Conservation (phyloP, 495 filamentous ascomycete genomes). For the Hypoxylon subgilvum region DNA sequence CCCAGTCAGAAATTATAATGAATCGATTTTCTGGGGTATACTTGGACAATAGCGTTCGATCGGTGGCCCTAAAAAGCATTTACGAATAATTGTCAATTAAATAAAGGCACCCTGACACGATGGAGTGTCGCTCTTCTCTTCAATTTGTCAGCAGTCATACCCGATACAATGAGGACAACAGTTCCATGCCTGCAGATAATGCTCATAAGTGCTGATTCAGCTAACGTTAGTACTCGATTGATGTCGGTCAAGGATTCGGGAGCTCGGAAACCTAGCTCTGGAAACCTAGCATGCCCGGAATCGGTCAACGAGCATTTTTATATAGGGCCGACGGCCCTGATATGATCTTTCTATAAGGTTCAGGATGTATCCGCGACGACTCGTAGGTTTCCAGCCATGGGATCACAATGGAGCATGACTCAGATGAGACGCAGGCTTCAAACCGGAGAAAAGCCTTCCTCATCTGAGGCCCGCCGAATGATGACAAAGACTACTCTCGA, state of each 20-base stretch:
- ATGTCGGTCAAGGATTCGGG: constrained; percentile 5
- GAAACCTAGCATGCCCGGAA: constrained; percentile 17
- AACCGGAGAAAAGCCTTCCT: constrained; percentile 3
- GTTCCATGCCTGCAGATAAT: constrained; percentile 2
- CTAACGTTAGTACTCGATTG: constrained; percentile 22
- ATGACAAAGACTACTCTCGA: neutral
- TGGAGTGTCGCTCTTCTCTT: neutral
- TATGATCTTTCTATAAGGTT: neutral
- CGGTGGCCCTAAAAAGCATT: no score
- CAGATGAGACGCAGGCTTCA: constrained; percentile 10
- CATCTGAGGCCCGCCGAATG: neutral
- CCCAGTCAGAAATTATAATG: no score
- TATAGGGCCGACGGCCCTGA: constrained; percentile 15
- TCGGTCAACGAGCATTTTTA: constrained; percentile 6
- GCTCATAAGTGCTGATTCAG: constrained; percentile 28
- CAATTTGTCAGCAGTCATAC: constrained; percentile 31
- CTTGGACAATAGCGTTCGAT: no score
- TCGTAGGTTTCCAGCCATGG: neutral
- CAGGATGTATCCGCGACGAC: neutral
- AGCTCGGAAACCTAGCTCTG: constrained; percentile 14
- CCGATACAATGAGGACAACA: neutral
- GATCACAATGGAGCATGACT: constrained; percentile 26
- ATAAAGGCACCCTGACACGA: no score
- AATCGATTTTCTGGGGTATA: no score
- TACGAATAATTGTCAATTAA: no score